phyloP scores from a whole-genome alignment of 2,329 filamentous ascomycete genomes.

The Teratosphaeria gauchensis region DNA sequence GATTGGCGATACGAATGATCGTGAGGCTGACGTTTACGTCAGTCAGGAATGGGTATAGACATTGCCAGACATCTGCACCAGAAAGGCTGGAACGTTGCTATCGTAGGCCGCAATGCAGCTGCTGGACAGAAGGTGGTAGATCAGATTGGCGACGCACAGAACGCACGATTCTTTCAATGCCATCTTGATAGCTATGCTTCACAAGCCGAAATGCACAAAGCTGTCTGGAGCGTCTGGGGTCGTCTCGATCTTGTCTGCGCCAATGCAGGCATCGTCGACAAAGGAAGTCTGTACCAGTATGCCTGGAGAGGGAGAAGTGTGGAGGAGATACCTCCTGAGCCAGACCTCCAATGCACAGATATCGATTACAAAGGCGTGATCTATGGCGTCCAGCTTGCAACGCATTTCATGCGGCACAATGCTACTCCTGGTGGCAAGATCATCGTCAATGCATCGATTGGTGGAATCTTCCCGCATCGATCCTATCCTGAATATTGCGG shows the following conservation, averaged over 20 bases:
- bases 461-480: constrained; percentile 9
- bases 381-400: constrained; percentile 10
- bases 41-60: constrained; percentile 42
- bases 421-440: constrained; percentile 9
- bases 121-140: constrained; percentile 27
- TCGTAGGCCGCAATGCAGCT: constrained; percentile 30
- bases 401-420: constrained; percentile 13
- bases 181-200: constrained; percentile 13
- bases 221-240: constrained; percentile 4
- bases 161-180: constrained; percentile 34
- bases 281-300: constrained; percentile 5
- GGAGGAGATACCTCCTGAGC: constrained; percentile 5
- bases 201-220: constrained; percentile 4
- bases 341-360: constrained; percentile 7
- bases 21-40: not conserved
- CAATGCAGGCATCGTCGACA: constrained; percentile 9
- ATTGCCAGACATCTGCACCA: constrained; percentile 29
- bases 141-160: constrained; percentile 16
- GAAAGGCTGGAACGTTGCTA: constrained; percentile 29
- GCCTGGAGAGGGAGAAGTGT: constrained; percentile 1
- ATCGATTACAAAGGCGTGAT: constrained; percentile 9
- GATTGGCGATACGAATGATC: not conserved
- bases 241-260: constrained; percentile 8
- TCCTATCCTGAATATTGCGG: constrained; percentile 12
- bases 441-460: constrained; percentile 10